Base-by-base conservation (phyloP, 345 rosid genomes). In the Salix arbutifolia region DNA sequence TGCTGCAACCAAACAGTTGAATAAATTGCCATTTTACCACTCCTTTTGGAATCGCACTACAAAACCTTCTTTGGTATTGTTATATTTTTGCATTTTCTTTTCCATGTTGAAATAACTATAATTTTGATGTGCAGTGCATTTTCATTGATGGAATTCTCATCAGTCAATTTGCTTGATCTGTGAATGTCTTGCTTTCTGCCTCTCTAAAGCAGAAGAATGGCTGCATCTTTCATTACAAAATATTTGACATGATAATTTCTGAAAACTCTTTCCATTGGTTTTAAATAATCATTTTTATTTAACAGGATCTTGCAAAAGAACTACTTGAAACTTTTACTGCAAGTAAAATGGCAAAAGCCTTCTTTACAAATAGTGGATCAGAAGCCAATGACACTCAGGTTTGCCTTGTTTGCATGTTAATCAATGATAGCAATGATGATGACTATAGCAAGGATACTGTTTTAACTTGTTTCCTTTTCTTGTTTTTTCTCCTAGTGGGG, bases 341-440 rank as follows among this genome's bases (percentile, higher is more conserved):
- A 65, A 85, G 71, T 1, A 93, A 91, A 81, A 96, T 96, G 98
- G 91, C 90, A 28, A 92, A 92, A 84, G 97, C 80, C 2, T 96
- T 96, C 85, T 96, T 93, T 85, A 90, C 97, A 37, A 96, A 91
- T 70, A 87, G 98, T 83, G 98, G 99, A 83, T 96, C 99, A 71
- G 98, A 96, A 72, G 99, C 99, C 83, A 96, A 92, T 46, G 99
- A 96, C 78, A 90, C 98, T 9, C 99, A 94, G 97, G 97, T 96
- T 67, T 77, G 40, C 64, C 18, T 67, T 38, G 19, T 31, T 58
- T 60, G n/a, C 42, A 35, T 40, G 52, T 28, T 33, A 19, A 53
- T 53, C 60, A 65, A 65, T 26, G 23, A 50, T 28, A 64, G 65
- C 50, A 56, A 48, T 42, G 56, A 61, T 68, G 40, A 56, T 73